Conservation (phyloP, 768 basidiomycete species). For the Russula olivacea region DNA sequence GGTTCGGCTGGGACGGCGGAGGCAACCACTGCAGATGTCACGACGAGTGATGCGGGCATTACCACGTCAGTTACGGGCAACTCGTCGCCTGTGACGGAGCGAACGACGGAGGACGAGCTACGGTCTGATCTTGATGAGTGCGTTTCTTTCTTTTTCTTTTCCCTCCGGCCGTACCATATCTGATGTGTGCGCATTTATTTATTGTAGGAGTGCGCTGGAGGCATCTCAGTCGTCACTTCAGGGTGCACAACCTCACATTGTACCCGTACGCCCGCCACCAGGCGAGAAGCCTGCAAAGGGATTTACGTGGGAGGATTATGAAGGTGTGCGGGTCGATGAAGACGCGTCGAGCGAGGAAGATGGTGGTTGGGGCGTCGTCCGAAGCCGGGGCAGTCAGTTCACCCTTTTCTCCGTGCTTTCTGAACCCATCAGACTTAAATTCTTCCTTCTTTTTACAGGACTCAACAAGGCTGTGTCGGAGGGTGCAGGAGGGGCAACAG, state of each 20-base stretch:
- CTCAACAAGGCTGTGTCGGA: constrained; percentile 20
- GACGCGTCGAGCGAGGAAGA: constrained; percentile 59
- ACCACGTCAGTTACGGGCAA: constrained; percentile 43
- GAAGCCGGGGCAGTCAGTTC: constrained; percentile 39
- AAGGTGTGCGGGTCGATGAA: constrained; percentile 58
- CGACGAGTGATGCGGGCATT: constrained; percentile 46
- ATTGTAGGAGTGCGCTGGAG: constrained; percentile 48
- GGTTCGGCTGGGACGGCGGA: neutral
- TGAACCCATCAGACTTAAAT: neutral
- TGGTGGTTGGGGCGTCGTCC: constrained; percentile 72
- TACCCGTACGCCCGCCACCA: constrained; percentile 57
- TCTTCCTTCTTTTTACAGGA: constrained; percentile 10
- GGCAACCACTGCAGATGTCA: constrained; percentile 31
- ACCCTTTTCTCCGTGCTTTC: neutral
- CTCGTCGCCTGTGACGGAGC: constrained; percentile 35
- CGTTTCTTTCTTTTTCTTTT: constrained; percentile 30
- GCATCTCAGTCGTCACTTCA: constrained; percentile 42
- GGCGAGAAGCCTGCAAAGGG: constrained; percentile 56
- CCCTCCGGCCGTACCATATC: constrained; percentile 10
- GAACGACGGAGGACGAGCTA: constrained; percentile 38
- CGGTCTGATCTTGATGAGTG: constrained; percentile 67
- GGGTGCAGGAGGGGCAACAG: neutral
- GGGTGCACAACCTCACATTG: constrained; percentile 49
- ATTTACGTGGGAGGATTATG: constrained; percentile 75
- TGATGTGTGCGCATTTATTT: neutral